Evolutionary conservation across 2,329 filamentous ascomycete species (phyloP).

Genomic region (Cladosporium phlei): DNA sequence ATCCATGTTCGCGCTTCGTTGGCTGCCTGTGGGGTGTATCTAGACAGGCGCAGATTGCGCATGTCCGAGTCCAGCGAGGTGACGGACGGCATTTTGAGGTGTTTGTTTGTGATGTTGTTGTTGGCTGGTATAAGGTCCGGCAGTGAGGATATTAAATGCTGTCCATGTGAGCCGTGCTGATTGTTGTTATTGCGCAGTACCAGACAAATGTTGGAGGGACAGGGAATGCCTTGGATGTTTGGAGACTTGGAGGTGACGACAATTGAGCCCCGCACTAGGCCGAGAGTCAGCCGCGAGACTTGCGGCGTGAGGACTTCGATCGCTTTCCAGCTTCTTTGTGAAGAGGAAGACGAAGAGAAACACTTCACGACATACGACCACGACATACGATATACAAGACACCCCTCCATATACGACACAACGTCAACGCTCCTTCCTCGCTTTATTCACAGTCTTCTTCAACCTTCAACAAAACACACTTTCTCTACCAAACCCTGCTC

Average conservation of each 20-base stretch:
- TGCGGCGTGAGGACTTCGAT: not conserved
- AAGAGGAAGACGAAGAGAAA: no score
- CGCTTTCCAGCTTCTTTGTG: slow-evolving; percentile 6
- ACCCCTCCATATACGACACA: no score
- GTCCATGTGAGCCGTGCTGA: slow-evolving; percentile 5
- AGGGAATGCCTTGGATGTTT: slow-evolving; percentile 12
- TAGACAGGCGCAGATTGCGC: slow-evolving; percentile 83
- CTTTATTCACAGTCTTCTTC: no score
- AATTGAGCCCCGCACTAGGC: not conserved
- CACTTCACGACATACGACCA: not conserved
- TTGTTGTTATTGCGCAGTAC: no score
- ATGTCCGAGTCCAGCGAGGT: slow-evolving; percentile 91
- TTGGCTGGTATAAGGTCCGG: not conserved
- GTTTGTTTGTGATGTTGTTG: slow-evolving; percentile 2
- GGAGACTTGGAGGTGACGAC: slow-evolving; percentile 1
- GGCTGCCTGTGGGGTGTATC: slow-evolving; percentile 86
- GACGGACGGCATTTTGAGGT: slow-evolving; percentile 98
- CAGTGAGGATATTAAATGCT: not conserved
- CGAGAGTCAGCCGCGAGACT: no score
- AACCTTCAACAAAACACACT: no score
- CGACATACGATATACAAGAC: no score
- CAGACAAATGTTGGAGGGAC: no score
- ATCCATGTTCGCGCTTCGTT: slow-evolving; percentile 85
- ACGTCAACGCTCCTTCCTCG: no score
- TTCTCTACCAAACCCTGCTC: no score